phyloP scores from a whole-genome alignment of 2,329 filamentous ascomycete genomes.

The Podosphaera leucotricha region DNA sequence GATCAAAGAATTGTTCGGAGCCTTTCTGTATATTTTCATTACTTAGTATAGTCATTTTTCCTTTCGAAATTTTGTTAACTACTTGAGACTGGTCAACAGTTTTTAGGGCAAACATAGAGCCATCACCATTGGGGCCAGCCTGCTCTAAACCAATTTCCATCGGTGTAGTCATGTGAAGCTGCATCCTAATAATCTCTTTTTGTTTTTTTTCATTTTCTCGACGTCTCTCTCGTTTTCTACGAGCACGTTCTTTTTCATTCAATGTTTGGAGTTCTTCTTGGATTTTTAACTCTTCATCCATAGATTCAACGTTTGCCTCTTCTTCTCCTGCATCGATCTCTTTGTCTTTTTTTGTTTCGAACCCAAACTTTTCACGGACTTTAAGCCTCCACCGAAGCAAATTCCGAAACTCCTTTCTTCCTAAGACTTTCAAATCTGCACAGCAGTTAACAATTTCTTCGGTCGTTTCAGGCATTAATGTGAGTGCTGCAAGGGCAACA shows the following conservation, averaged over 20 bases:
- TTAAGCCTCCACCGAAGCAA: slow-evolving; percentile 75
- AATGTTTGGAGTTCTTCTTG: slow-evolving; percentile 69
- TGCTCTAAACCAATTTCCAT: slow-evolving; percentile 93
- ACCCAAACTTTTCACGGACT: slow-evolving; percentile 74
- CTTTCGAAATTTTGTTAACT: slow-evolving; percentile 43
- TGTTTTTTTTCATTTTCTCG: slow-evolving; percentile 86
- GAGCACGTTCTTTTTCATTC: slow-evolving; percentile 52
- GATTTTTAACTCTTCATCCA: slow-evolving; percentile 86
- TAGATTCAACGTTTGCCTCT: slow-evolving; percentile 59
- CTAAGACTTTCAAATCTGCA: slow-evolving; percentile 66
- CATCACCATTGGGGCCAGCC: slow-evolving; percentile 50
- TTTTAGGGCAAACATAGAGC: slow-evolving; percentile 71
- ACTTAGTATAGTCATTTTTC: slow-evolving; percentile 50
- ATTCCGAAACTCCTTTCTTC: slow-evolving; percentile 81
- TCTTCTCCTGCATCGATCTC: slow-evolving; percentile 29
- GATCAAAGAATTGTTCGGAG: slow-evolving; percentile 21
- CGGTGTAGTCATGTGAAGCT: slow-evolving; percentile 88
- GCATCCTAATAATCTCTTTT: slow-evolving; percentile 85
- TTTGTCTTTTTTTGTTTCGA: slow-evolving; percentile 40
- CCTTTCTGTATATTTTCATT: slow-evolving; percentile 31
- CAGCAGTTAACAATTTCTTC: slow-evolving; percentile 60
- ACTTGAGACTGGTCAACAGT: slow-evolving; percentile 53
- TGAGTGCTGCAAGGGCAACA: slow-evolving; percentile 63
- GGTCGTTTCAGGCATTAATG: slow-evolving; percentile 70
- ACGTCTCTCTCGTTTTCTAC: slow-evolving; percentile 62